A percentile compares a stretch with the other conserved stretches of the same genome.
These are phyloP conservation scores for Vinca major DNA, from an alignment of 305 asterid genomes.

Conservation along the genomic window DNA sequence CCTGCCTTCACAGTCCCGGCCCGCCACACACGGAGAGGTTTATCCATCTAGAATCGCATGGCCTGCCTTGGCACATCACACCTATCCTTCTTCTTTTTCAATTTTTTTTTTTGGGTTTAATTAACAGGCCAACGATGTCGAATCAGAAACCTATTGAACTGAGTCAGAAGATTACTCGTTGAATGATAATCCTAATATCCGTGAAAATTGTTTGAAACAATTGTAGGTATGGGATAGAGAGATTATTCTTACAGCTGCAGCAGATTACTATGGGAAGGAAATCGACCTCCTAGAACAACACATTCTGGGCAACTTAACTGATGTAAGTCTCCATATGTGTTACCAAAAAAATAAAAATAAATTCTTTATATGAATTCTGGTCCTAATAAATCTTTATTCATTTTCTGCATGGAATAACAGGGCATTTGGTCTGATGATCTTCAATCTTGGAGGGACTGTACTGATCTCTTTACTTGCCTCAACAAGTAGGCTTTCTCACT, in stretches of 20 bases:
- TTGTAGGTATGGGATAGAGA: slow-evolving; percentile 84
- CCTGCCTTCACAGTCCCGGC: too few species aligned
- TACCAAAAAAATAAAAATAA: neutral
- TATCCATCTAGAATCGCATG: too few species aligned
- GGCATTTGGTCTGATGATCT: slow-evolving; percentile 76
- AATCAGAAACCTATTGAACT: too few species aligned
- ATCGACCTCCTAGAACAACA: slow-evolving; percentile 53
- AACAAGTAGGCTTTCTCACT: slow-evolving; percentile 42
- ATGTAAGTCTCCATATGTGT: slow-evolving; percentile 28
- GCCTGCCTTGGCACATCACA: too few species aligned
- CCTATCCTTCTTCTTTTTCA: too few species aligned
- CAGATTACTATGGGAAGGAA: slow-evolving; percentile 72
- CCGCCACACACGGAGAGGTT: too few species aligned
- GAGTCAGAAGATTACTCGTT: too few species aligned
- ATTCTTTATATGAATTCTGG: too few species aligned
- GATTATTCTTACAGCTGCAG: slow-evolving; percentile 83
- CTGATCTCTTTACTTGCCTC: slow-evolving; percentile 42
- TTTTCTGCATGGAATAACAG: slow-evolving; percentile 22
- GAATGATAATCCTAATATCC: neutral
- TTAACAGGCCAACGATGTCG: too few species aligned
- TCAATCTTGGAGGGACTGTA: slow-evolving; percentile 67
- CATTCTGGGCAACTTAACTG: slow-evolving; percentile 55
- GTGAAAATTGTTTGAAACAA: neutral
- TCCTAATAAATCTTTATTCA: too few species aligned
- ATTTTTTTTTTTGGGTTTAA: too few species aligned